Percentiles rank a stretch among this genome's conserved stretches.
Evolutionary conservation across 2,329 filamentous ascomycete species (phyloP).

Genomic region (Exophiala bonariae): DNA sequence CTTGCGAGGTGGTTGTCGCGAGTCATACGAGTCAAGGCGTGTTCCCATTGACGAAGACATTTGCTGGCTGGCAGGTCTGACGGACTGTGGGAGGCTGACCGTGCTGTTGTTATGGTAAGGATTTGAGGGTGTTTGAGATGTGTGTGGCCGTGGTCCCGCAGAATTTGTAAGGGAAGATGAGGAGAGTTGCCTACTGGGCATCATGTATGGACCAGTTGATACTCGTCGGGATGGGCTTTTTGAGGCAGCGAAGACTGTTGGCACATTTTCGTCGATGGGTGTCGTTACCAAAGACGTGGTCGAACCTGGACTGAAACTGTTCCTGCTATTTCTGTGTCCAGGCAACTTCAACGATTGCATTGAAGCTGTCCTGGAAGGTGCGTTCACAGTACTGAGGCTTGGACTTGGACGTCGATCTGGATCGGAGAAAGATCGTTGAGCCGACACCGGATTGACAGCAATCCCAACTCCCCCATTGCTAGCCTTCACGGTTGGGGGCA

Average conservation of each 20-base stretch:
- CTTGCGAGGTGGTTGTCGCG: slow-evolving; percentile 19
- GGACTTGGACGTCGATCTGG: slow-evolving; percentile 10
- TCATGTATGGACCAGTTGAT: slow-evolving; percentile 10
- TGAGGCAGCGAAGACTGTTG: slow-evolving; percentile 18
- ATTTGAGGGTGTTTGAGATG: slow-evolving; percentile 2
- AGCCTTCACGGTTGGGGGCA: slow-evolving; percentile 13
- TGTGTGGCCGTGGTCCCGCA: slow-evolving; percentile 7
- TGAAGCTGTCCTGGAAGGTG: slow-evolving; percentile 11
- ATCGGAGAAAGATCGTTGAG: slow-evolving; percentile 16
- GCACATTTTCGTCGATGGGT: slow-evolving; percentile 25
- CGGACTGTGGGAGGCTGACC: slow-evolving; percentile 3
- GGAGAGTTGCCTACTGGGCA: slow-evolving; percentile 8
- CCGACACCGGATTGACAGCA: slow-evolving; percentile 8
- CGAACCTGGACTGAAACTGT: slow-evolving; percentile 9
- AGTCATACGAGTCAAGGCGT: slow-evolving; percentile 28
- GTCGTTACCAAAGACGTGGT: slow-evolving; percentile 18
- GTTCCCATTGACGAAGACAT: slow-evolving; percentile 45
- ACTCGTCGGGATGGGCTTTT: slow-evolving; percentile 13
- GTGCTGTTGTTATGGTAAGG: slow-evolving; percentile 2
- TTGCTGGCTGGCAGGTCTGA: slow-evolving; percentile 12
- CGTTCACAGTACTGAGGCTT: slow-evolving; percentile 4
- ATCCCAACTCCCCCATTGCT: slow-evolving; percentile 21
- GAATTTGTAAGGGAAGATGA: not conserved
- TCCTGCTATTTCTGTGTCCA: slow-evolving; percentile 11
- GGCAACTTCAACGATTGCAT: slow-evolving; percentile 12